Evolutionary conservation across 345 rosid genomes (phyloP), one percentile per base, ranked within the genome.

Genomic region (Gynandropsis gynandra): DNA sequence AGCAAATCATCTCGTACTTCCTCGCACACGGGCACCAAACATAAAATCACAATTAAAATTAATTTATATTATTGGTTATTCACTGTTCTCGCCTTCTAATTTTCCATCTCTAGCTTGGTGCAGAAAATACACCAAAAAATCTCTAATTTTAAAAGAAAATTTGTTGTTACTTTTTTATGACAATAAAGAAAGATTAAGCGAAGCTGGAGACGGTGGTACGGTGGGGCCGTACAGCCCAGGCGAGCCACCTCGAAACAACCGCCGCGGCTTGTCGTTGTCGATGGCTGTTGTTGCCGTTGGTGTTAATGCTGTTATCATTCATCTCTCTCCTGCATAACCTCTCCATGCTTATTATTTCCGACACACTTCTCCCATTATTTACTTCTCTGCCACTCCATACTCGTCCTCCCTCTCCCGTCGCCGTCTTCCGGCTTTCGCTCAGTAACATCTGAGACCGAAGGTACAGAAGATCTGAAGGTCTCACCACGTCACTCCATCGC

Each of bases 401-500:
- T 5, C 56, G 41, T 8, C 7, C 51, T 4, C 46, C 20, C 1
- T 24, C 10, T 10, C 34, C 59, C 14, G 45, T 49, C n/a, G 54
- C 39, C 9, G 48, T 61, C 4, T 80, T 54, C 55, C 63, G 72
- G 73, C 74, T 64, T 32, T 73, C 78, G 13, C 78, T 70, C 0
- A 83, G 59, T 15, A 89, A 80, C 97, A 81, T 76, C 57, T 81
- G 90, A 38, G 96, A 80, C 54, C 81, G 65, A 11, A 86, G 71
- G 54, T 76, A 83, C 1, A 86, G 54, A 5, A 81, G 74, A 78
- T 86, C 95, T 9, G 86, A 76, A 59, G 88, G 78, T 32, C 53
- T 48, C 3, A 76, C 82, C 18, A 78, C 82, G 43, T 86, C 95
- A 53, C 95, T 89, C 97, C 97, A 83, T 39, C 95, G 50, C 67